A percentile compares a stretch with the other conserved stretches of the same genome.
phyloP scores from a whole-genome alignment of 805 yeast species.

The Hanseniaspora pseudoguilliermondii region DNA sequence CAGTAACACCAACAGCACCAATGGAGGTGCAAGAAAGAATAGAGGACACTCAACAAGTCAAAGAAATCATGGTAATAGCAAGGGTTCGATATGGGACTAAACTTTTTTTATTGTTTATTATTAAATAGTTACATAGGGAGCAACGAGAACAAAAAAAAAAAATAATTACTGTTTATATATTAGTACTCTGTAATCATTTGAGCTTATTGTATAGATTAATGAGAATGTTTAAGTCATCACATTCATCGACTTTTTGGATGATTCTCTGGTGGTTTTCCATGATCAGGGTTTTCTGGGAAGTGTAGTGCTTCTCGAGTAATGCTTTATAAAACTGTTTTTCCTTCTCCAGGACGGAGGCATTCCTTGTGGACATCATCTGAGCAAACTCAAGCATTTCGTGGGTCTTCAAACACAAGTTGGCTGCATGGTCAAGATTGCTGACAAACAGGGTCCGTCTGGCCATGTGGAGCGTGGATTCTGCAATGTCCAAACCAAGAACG shows the following conservation, averaged over 20 bases:
- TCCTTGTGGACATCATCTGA: neutral
- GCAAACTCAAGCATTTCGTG: neutral
- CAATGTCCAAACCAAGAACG: neutral
- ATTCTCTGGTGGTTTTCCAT: neutral
- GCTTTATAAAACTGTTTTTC: neutral
- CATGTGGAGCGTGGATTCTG: neutral
- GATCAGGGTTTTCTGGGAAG: neutral
- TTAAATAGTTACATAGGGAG: no score
- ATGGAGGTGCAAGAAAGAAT: neutral
- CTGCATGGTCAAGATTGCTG: neutral
- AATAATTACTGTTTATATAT: neutral
- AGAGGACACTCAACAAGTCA: constrained; percentile 7
- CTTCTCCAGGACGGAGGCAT: neutral
- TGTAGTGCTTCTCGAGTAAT: neutral
- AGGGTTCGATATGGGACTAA: constrained; percentile 1
- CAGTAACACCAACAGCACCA: neutral
- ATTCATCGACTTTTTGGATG: neutral
- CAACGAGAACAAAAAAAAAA: neutral
- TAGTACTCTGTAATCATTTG: neutral
- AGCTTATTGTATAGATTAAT: neutral
- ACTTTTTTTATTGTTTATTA: no score
- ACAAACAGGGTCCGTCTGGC: neutral
- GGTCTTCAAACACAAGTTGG: neutral
- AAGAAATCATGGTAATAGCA: neutral
- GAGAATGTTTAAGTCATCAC: neutral